A percentile compares a stretch with the other conserved stretches of the same genome.
These are phyloP conservation scores for Astrothelium subdiscretum DNA, from an alignment of 495 filamentous ascomycete species.

Conservation along the genomic window DNA sequence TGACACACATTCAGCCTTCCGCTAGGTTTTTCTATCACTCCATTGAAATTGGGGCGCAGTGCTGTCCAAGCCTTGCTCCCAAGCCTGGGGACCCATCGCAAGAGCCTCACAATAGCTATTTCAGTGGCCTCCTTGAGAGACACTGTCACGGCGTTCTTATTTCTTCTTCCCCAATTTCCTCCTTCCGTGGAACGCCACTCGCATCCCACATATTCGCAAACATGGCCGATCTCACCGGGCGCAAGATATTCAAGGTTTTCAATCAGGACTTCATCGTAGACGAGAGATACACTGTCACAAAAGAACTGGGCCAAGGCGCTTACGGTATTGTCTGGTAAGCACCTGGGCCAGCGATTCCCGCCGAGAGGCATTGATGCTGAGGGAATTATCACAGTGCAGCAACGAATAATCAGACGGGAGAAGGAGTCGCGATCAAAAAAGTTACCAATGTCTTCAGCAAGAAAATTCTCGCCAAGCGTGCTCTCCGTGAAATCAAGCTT, in stretches of 20 bases:
- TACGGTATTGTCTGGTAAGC: conserved; percentile 97
- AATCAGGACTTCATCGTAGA: conserved; percentile 99
- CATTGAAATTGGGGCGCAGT: not conserved
- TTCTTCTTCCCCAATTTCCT: not conserved
- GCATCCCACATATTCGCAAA: not conserved
- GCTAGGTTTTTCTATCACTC: not conserved
- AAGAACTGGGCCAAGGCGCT: conserved; percentile 94
- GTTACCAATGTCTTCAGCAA: conserved; percentile 99
- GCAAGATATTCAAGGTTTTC: conserved; percentile 99
- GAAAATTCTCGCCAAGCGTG: conserved; percentile 97
- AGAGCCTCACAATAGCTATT: not conserved
- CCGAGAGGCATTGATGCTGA: not conserved
- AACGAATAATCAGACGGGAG: conserved; percentile 77
- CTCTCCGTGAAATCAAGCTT: conserved; percentile 94
- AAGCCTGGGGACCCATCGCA: not conserved
- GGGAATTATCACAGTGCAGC: conserved; percentile 49
- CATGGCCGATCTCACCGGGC: conserved; percentile 72
- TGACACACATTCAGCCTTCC: not conserved
- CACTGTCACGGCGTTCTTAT: too few species aligned
- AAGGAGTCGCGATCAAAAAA: conserved; percentile 99
- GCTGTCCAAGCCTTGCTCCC: not conserved
- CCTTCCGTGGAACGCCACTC: too few species aligned
- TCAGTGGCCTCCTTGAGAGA: too few species aligned
- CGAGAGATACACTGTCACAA: conserved; percentile 95
- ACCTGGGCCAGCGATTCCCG: too few species aligned